Conservation (phyloP, 345 rosid genomes). For the Lumnitzera racemosa region DNA sequence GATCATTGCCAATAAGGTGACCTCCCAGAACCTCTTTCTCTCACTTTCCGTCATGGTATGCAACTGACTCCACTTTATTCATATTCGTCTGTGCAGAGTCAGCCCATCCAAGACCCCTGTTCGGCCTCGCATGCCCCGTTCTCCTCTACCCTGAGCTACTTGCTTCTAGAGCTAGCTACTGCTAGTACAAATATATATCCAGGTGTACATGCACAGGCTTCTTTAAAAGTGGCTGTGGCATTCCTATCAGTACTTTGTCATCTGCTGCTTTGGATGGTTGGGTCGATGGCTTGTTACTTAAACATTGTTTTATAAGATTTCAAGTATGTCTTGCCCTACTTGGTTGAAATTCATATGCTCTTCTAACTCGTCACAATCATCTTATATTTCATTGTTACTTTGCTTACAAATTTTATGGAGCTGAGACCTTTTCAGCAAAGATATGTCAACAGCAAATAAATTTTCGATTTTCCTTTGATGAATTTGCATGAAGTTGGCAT, state of each 20-base stretch:
- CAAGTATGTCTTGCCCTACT: neutral
- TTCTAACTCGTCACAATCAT: no score
- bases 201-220: slow-evolving; percentile 15
- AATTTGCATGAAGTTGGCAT: no score
- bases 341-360: no score
- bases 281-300: neutral
- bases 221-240: neutral
- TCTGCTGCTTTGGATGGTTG: neutral
- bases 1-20: slow-evolving; percentile 81
- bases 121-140: slow-evolving; percentile 60
- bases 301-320: neutral
- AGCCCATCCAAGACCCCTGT: slow-evolving; percentile 99
- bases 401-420: no score
- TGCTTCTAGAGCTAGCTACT: slow-evolving; percentile 7
- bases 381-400: no score
- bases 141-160: slow-evolving; percentile 24
- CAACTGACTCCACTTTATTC: neutral
- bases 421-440: no score
- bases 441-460: no score
- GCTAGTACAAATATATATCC: slow-evolving; percentile 17
- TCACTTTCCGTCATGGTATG: neutral
- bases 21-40: neutral
- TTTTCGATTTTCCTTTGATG: no score
- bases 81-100: slow-evolving; percentile 47
- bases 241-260: neutral